Conservation (phyloP, 176 grass and related monocot genomes). For the Eremochloa ophiuroides region DNA sequence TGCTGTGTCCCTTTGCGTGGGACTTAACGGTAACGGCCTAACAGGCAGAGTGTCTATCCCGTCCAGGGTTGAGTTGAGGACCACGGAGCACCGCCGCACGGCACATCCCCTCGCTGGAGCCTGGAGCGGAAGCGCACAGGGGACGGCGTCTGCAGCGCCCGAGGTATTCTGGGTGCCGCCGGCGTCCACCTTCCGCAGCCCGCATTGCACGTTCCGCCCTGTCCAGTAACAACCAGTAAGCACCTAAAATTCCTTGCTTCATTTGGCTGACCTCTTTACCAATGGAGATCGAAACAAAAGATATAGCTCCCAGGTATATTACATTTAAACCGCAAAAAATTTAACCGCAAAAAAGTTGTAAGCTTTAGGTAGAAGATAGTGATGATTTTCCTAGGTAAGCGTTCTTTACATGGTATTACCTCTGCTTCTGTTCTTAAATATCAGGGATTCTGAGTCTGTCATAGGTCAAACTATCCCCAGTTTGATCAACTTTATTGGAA, state of each 20-base stretch:
- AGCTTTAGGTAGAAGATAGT: neutral
- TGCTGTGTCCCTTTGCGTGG: neutral
- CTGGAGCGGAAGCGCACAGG: neutral
- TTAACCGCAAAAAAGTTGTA: neutral
- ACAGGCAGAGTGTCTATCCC: neutral
- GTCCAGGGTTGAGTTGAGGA: neutral
- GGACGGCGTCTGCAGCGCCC: neutral
- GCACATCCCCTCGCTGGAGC: neutral
- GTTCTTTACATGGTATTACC: neutral
- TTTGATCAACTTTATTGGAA: neutral
- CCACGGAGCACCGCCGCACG: neutral
- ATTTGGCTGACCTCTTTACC: neutral
- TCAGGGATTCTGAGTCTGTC: neutral
- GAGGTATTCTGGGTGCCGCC: neutral
- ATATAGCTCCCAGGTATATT: neutral
- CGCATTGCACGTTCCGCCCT: conserved; percentile 13
- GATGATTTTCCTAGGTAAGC: neutral
- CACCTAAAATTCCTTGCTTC: conserved; percentile 2
- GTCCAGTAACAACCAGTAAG: conserved; percentile 22
- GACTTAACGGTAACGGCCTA: neutral
- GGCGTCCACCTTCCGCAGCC: neutral
- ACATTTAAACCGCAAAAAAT: too few species aligned
- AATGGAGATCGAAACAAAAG: neutral
- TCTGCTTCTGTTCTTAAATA: neutral
- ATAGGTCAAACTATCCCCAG: neutral